phyloP scores from a whole-genome alignment of 179 eudicot genomes.

The Beta lomatogona region DNA sequence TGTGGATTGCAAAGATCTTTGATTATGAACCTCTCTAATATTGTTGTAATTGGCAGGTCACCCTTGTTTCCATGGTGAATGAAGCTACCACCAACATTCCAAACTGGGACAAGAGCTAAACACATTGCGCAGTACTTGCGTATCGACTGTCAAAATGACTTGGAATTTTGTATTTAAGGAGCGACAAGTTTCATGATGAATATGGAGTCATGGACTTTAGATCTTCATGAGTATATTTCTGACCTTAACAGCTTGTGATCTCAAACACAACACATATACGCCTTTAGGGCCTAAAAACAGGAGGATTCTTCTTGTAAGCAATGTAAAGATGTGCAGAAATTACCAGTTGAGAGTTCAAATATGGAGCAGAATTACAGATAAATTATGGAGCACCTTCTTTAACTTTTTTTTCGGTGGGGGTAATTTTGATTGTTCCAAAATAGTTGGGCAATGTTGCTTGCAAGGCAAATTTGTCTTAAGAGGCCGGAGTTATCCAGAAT shows the following conservation, averaged over 20 bases:
- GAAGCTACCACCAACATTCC: conserved; percentile 69
- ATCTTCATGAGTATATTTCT: conserved; percentile 19
- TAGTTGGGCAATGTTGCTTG: not conserved
- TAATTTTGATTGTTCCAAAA: not conserved
- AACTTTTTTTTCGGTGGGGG: not conserved
- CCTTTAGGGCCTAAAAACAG: conserved; percentile 17
- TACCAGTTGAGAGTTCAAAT: conserved; percentile 5
- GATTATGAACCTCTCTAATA: not conserved
- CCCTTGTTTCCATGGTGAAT: conserved; percentile 60
- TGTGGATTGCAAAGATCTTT: not conserved
- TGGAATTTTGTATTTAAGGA: not conserved
- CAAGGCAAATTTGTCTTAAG: not conserved
- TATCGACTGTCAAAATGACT: conserved; percentile 2
- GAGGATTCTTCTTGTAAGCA: conserved; percentile 3
- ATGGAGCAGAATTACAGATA: conserved; percentile 3
- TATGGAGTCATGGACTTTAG: conserved; percentile 16
- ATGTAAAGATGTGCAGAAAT: not conserved
- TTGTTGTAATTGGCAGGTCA: conserved; percentile 41
- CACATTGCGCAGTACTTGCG: not conserved
- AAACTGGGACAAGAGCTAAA: conserved; percentile 47
- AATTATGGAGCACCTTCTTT: not conserved
- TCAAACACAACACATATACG: conserved; percentile 13
- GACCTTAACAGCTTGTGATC: conserved; percentile 19
- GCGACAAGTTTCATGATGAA: not conserved
- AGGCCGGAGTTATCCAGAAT: not conserved